Evolutionary conservation across 192 early-diverging fungal genomes (phyloP), one percentile per base, ranked within the genome.

Genomic region (Rhizophagus sp.): DNA sequence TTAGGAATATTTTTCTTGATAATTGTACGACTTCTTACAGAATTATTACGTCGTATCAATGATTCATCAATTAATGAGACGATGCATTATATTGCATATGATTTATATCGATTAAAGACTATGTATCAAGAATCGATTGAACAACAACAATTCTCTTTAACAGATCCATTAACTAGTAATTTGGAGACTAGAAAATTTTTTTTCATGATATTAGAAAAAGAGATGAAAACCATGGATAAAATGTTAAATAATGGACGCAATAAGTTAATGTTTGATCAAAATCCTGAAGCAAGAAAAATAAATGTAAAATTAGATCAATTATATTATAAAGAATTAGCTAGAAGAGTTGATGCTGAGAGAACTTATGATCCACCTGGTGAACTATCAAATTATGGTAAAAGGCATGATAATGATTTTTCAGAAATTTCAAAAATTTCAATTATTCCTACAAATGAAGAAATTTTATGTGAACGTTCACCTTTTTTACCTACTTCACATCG

Each of bases 351-450:
- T 4, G 15, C 15, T 15, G 5, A 19, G 4, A 57, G 52, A 57
- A 19, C 5, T 57, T 57, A 57, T 57, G 52, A 57, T 57, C 52
- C 15, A 5, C 52, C 52, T 57, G 89, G 89, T 1, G 41, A 68
- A 2, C 69, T 88, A 4, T 87, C 86, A 2, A 22, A 62, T 10
- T 1, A 82, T n/a, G 86, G 86, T 0, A 83, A 69, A 5, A 76
- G 88, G 1, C 90, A 92, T 71, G 87, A 89, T 83, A 92, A 92
- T 78, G 90, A 92, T 77, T 34, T 36, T 22, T 3, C 39, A 17
- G 81, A 87, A 10, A 85, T 91, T 62, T 33, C 78, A 3, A 36
- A 87, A 3, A 88, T 92, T 49, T 71, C 64, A 3, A 79, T 92
- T 12, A 82, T 91, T 13, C 91, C 91, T 17, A 90, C 91, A 2